A percentile compares a stretch with the other conserved stretches of the same genome.
Evolutionary conservation across 192 early-diverging fungal species (phyloP).

Genomic region (Dispira parvispora): DNA sequence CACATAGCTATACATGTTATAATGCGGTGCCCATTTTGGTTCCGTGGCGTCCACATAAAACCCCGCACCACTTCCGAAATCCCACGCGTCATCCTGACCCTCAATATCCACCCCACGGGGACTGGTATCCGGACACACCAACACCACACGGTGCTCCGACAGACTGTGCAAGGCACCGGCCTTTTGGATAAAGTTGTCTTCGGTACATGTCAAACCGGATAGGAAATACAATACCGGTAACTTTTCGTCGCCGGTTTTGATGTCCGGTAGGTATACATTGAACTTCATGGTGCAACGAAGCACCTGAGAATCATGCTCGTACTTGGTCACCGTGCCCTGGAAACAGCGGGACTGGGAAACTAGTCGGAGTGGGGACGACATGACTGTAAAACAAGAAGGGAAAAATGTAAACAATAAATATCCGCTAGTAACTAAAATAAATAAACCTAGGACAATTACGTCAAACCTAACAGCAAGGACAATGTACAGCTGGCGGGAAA

Average conservation of each 20-base stretch:
- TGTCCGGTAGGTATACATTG: slow-evolving; percentile 39
- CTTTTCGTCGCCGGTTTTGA: slow-evolving; percentile 11
- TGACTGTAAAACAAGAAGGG: not conserved
- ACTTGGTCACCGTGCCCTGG: slow-evolving; percentile 53
- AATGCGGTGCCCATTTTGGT: slow-evolving; percentile 52
- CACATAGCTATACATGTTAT: slow-evolving; percentile 75
- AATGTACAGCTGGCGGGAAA: no score
- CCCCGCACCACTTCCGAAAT: slow-evolving; percentile 31
- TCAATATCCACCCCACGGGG: slow-evolving; percentile 54
- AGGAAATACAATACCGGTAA: slow-evolving; percentile 45
- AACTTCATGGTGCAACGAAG: slow-evolving; percentile 60
- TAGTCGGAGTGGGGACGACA: not conserved
- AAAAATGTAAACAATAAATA: no score
- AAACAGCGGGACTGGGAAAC: slow-evolving; percentile 46
- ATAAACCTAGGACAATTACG: no score
- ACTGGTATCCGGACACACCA: slow-evolving; percentile 75
- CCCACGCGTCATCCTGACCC: slow-evolving; percentile 53
- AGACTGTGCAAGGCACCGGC: slow-evolving; percentile 49
- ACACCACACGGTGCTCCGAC: slow-evolving; percentile 45
- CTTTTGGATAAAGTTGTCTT: slow-evolving; percentile 85
- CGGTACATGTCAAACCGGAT: slow-evolving; percentile 65
- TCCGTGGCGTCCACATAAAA: slow-evolving; percentile 65
- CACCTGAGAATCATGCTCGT: slow-evolving; percentile 41
- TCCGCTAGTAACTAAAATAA: no score
- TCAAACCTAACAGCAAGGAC: no score